phyloP scores from a whole-genome alignment of 441 rosid genomes.

The Omphalea diandra region DNA sequence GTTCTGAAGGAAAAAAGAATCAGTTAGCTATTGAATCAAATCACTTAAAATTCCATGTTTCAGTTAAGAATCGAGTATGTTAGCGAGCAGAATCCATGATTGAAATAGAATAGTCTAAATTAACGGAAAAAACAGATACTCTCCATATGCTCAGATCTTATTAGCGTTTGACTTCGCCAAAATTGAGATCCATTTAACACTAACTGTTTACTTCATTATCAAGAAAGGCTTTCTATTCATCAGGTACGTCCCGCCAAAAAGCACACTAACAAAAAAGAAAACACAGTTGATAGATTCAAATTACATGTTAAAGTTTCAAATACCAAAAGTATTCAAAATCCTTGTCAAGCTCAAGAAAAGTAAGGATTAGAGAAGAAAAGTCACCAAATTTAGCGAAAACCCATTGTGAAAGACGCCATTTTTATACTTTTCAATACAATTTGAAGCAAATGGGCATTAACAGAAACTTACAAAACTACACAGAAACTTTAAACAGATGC shows the following conservation, averaged over 20 bases:
- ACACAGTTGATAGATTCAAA: constrained; percentile 23
- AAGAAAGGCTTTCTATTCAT: constrained; percentile 28
- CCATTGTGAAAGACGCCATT: constrained; percentile 37
- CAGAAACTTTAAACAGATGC: constrained; percentile 13
- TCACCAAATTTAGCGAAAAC: constrained; percentile 43
- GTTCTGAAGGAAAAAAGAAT: constrained; percentile 38
- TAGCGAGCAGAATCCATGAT: constrained; percentile 38
- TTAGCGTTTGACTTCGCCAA: constrained; percentile 34
- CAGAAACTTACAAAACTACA: constrained; percentile 15
- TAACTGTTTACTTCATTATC: constrained; percentile 29
- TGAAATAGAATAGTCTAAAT: constrained; percentile 25
- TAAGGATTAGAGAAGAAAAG: constrained; percentile 17
- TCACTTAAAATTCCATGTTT: constrained; percentile 27
- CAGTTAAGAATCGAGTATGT: constrained; percentile 25
- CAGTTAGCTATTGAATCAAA: constrained; percentile 33
- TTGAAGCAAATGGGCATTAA: constrained; percentile 41
- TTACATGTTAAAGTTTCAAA: constrained; percentile 40
- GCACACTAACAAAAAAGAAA: constrained; percentile 20
- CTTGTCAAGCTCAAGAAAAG: constrained; percentile 23
- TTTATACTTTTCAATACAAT: constrained; percentile 25
- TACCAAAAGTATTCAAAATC: constrained; percentile 17
- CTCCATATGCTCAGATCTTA: constrained; percentile 38
- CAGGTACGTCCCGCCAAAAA: constrained; percentile 42
- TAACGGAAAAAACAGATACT: constrained; percentile 37
- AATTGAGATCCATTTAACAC: constrained; percentile 39